Conservation (phyloP, 768 basidiomycete genomes). For the Boletus rubropictus region DNA sequence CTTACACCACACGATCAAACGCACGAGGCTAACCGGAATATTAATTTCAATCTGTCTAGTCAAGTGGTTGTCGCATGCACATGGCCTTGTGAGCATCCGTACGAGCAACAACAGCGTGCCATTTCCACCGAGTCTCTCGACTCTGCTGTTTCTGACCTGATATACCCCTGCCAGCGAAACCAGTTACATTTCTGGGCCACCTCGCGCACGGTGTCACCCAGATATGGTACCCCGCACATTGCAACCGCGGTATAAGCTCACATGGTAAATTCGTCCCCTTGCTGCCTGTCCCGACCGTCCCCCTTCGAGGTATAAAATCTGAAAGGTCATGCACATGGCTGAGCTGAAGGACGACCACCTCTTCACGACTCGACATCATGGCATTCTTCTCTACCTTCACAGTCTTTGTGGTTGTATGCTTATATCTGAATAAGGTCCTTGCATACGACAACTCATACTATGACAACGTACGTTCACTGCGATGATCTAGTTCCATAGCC, state of each 20-base stretch:
- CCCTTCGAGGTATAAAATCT: conserved; percentile 18
- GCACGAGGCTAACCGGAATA: conserved; percentile 8
- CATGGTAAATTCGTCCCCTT: conserved; percentile 5
- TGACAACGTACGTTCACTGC: conserved; percentile 50
- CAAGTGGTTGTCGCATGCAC: conserved; percentile 16
- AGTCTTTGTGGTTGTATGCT: conserved; percentile 1
- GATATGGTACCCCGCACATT: conserved; percentile 11
- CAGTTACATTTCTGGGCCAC: neutral
- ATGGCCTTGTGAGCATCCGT: conserved; percentile 7
- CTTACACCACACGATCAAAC: neutral
- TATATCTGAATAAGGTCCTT: conserved; percentile 15
- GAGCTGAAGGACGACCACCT: neutral
- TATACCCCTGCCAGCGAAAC: conserved; percentile 10
- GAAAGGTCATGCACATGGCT: neutral
- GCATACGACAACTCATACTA: conserved; percentile 54
- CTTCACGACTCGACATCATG: conserved; percentile 10
- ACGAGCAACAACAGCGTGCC: neutral
- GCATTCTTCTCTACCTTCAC: conserved; percentile 1
- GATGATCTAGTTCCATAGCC: neutral
- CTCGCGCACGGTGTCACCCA: conserved; percentile 5
- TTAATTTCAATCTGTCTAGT: neutral
- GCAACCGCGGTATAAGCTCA: conserved; percentile 1
- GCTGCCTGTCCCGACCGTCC: neutral
- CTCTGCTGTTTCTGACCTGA: neutral
- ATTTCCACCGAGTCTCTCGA: neutral